A percentile compares a stretch with the other conserved stretches of the same genome.
Conservation (phyloP, 257 asterid genomes). For the Capsicum baccatum region DNA sequence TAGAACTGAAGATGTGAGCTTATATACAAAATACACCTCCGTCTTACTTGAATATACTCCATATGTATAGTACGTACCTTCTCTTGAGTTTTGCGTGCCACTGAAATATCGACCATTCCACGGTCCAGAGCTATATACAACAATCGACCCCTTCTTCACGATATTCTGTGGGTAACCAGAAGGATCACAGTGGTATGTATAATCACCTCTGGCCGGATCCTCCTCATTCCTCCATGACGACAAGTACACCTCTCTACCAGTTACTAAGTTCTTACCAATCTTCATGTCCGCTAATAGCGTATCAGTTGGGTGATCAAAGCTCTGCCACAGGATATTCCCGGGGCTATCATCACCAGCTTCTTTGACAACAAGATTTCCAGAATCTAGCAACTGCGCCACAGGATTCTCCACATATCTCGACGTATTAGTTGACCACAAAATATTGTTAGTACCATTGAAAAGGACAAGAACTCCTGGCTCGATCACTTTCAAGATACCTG, state of each 20-base stretch:
- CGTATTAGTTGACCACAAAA: constrained; percentile 38
- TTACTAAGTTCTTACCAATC: constrained; percentile 24
- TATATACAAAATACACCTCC: constrained; percentile 33
- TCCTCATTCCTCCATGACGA: constrained; percentile 49
- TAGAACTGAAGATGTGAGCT: constrained; percentile 27
- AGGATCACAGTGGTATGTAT: constrained; percentile 28
- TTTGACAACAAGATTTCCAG: constrained; percentile 47
- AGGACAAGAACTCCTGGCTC: constrained; percentile 32
- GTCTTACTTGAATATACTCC: constrained; percentile 32
- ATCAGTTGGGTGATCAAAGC: constrained; percentile 28
- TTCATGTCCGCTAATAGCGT: constrained; percentile 39
- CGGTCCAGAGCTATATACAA: constrained; percentile 33
- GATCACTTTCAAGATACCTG: constrained; percentile 33
- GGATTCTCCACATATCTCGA: constrained; percentile 21
- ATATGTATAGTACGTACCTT: constrained; percentile 25
- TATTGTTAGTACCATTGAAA: constrained; percentile 21
- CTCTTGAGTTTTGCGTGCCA: constrained; percentile 29
- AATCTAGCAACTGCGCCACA: constrained; percentile 30
- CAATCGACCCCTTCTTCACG: not conserved
- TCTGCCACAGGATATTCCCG: not conserved
- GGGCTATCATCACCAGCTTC: constrained; percentile 20
- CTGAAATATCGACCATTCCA: constrained; percentile 45
- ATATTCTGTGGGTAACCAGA: constrained; percentile 40
- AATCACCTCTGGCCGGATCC: constrained; percentile 53
- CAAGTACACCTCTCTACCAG: constrained; percentile 24